phyloP scores from a whole-genome alignment of 352 stramenopile genomes.

The Globisporangium lucens region DNA sequence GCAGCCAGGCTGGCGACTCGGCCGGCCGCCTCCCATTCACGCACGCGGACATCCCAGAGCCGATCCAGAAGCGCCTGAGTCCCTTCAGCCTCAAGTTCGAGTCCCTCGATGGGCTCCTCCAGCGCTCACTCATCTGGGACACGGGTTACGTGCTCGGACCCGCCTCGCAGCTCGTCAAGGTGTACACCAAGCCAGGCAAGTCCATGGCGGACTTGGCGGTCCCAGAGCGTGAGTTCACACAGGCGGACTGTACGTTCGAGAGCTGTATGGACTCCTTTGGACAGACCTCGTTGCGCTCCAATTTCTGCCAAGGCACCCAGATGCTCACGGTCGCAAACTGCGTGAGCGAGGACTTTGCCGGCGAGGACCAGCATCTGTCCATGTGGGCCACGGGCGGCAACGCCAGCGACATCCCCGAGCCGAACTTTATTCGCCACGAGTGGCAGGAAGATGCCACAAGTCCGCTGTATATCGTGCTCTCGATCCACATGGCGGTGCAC shows the following conservation, averaged over 20 bases:
- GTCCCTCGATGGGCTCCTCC: slow-evolving; percentile 29
- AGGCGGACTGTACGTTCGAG: slow-evolving; percentile 14
- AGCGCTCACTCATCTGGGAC: slow-evolving; percentile 61
- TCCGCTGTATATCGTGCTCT: background rate
- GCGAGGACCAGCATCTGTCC: slow-evolving; percentile 11
- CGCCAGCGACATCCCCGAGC: slow-evolving; percentile 1
- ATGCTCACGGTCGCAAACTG: slow-evolving; percentile 29
- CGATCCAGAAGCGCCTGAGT: slow-evolving; percentile 16
- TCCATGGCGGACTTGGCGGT: slow-evolving; percentile 35
- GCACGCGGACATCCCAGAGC: background rate
- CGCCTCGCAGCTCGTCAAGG: slow-evolving; percentile 21
- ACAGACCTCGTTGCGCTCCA: slow-evolving; percentile 16
- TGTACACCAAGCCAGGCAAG: slow-evolving; percentile 24
- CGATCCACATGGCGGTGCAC: background rate
- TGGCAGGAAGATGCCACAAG: background rate
- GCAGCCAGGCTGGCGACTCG: background rate
- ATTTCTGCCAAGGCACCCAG: slow-evolving; percentile 17
- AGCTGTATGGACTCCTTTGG: slow-evolving; percentile 21
- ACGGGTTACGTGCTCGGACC: slow-evolving; percentile 30
- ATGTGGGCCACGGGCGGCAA: slow-evolving; percentile 24
- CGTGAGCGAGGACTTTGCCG: slow-evolving; percentile 16
- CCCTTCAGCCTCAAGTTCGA: slow-evolving; percentile 19
- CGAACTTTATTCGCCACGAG: background rate
- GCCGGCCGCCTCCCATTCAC: background rate
- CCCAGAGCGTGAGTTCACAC: slow-evolving; percentile 20